Conservation (phyloP, 345 rosid genomes). For the Mercurialis annua region DNA sequence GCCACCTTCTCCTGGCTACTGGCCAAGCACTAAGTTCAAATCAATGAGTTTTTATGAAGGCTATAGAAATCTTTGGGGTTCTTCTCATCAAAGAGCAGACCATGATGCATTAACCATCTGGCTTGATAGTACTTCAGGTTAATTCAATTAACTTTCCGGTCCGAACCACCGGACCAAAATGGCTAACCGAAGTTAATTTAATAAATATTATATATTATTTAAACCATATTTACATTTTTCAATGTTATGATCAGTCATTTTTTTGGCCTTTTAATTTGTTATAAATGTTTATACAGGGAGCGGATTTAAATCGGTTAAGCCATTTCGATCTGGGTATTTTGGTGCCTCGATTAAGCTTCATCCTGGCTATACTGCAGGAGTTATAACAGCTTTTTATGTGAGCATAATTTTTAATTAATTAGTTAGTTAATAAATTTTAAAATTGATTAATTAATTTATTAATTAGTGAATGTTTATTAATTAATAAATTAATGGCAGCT, state of each 20-base stretch:
- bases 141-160: background rate
- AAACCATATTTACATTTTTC: too few relatives aligned
- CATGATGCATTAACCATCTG: slow-evolving; percentile 71
- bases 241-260: too few relatives aligned
- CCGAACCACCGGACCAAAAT: too few relatives aligned
- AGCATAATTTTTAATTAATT: slow-evolving; percentile 30
- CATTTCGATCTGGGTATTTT: slow-evolving; percentile 90
- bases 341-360: slow-evolving; percentile 87
- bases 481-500: slow-evolving; percentile 41
- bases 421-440: background rate
- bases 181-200: too few relatives aligned
- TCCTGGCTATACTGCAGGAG: slow-evolving; percentile 95
- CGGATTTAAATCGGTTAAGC: slow-evolving; percentile 84
- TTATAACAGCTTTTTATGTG: slow-evolving; percentile 88
- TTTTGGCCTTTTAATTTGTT: background rate
- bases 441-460: background rate
- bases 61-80: slow-evolving; percentile 90
- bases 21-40: slow-evolving; percentile 82
- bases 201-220: too few relatives aligned
- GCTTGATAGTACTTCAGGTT: slow-evolving; percentile 87
- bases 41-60: slow-evolving; percentile 65
- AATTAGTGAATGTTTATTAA: background rate
- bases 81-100: slow-evolving; percentile 64
- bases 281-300: slow-evolving; percentile 49
- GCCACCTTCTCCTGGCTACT: slow-evolving; percentile 93